Percentiles rank a stretch among this genome's conserved stretches.
phyloP scores from a whole-genome alignment of 106 monocot genomes.

The Triglochin maritima region DNA sequence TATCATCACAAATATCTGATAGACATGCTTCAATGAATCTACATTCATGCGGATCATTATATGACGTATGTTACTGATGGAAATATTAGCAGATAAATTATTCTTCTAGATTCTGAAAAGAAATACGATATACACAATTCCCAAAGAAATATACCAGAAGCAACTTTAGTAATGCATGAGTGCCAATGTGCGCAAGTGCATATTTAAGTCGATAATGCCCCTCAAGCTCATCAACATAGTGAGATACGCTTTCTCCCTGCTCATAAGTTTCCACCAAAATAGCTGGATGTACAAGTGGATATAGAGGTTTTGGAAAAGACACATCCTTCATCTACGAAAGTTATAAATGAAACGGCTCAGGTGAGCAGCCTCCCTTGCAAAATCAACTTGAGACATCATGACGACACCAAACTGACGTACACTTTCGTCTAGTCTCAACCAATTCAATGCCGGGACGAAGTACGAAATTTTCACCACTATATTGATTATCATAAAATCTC shows the following conservation, averaged over 20 bases:
- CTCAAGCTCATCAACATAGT: slow-evolving; percentile 63
- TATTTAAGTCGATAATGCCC: slow-evolving; percentile 55
- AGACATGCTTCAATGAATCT: too few species aligned
- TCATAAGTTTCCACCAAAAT: slow-evolving; percentile 79
- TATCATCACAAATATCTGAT: too few species aligned
- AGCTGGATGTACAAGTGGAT: slow-evolving; percentile 75
- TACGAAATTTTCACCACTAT: slow-evolving; percentile 48
- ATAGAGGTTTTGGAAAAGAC: slow-evolving; percentile 63
- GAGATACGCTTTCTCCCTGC: slow-evolving; percentile 63
- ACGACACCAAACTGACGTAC: slow-evolving; percentile 73
- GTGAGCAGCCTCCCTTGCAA: slow-evolving; percentile 80
- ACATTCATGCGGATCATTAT: too few species aligned
- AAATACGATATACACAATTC: too few species aligned
- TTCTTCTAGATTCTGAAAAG: too few species aligned
- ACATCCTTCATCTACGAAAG: slow-evolving; percentile 73
- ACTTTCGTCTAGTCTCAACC: slow-evolving; percentile 72
- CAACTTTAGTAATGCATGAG: slow-evolving; percentile 72
- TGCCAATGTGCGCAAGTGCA: slow-evolving; percentile 75
- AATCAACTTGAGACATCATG: slow-evolving; percentile 80
- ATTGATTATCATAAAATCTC: slow-evolving; percentile 65
- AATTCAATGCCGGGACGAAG: slow-evolving; percentile 48
- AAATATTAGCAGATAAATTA: too few species aligned
- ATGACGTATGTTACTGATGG: too few species aligned
- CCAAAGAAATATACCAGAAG: slow-evolving; percentile 43
- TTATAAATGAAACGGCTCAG: slow-evolving; percentile 78